A percentile compares a stretch with the other conserved stretches of the same genome.
These are phyloP conservation scores for Yarrowia sp. DNA, from an alignment of 805 yeast species.

Conservation along the genomic window DNA sequence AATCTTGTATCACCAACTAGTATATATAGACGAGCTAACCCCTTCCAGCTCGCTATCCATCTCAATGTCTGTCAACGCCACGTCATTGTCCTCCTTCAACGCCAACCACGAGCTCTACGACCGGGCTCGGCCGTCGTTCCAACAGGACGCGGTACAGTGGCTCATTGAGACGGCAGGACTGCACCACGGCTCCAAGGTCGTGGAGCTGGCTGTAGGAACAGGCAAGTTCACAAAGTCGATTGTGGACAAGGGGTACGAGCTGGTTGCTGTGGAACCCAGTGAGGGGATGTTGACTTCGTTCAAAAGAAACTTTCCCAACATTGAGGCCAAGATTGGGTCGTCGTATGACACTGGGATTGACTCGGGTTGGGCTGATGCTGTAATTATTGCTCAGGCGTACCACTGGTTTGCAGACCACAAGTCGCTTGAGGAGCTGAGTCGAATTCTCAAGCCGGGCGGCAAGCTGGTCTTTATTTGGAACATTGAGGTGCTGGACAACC, in stretches of 20 bases:
- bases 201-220: slow-evolving; percentile 61
- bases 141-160: slow-evolving; percentile 42
- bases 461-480: slow-evolving; percentile 59
- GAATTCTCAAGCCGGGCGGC: slow-evolving; percentile 52
- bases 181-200: slow-evolving; percentile 34
- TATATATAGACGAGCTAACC: background rate
- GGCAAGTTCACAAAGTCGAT: slow-evolving; percentile 57
- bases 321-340: slow-evolving; percentile 42
- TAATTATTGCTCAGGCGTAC: slow-evolving; percentile 58
- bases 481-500: slow-evolving; percentile 41
- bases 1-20: background rate
- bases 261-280: slow-evolving; percentile 54
- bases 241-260: slow-evolving; percentile 42
- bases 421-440: slow-evolving; percentile 47
- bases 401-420: slow-evolving; percentile 61
- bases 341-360: slow-evolving; percentile 50
- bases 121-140: slow-evolving; percentile 50
- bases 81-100: slow-evolving; percentile 50
- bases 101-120: slow-evolving; percentile 53
- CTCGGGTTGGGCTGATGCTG: slow-evolving; percentile 46
- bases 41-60: too few relatives aligned
- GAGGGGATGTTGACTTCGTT: slow-evolving; percentile 54
- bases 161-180: slow-evolving; percentile 44
- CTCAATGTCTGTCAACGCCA: slow-evolving; percentile 35
- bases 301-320: slow-evolving; percentile 45